Evolutionary conservation across 331 rosid species (phyloP), one percentile per base, ranked within the genome.

Genomic region (Dryas integrifolia): DNA sequence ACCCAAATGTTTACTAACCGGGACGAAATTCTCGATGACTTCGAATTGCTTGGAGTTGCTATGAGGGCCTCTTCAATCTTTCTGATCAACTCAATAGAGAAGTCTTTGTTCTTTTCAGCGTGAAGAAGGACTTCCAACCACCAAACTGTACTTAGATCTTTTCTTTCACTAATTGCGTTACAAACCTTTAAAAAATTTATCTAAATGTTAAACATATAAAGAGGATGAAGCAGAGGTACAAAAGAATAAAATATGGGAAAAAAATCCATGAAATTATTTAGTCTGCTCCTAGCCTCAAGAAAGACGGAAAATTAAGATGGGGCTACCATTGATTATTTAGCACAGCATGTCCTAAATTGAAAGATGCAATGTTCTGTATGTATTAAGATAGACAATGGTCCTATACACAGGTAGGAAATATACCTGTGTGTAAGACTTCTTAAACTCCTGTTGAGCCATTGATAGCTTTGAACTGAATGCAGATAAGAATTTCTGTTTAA

Each of bases 121-220:
- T 86, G 81, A 63, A 85, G 76, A 78, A 91, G 90, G 58, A 91
- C 98, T 75, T 94, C 97, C 84, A 89, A 64, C 98, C 98, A 94
- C 98, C 98, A 94, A 69, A 72, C 72, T 10, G 72, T 35, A 47
- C 75, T 16, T 71, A 74, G 85, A 82, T 81, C 80, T 73, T 77
- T 72, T 59, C 76, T 75, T 65, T 80, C 81, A 6, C 73, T 58
- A 75, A 84, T 74, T 68, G 86, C 83, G 39, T 78, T 83, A 50
- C 83, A 71, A 58, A 94, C 90, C 98, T 94, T 77, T 83, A 81
- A 15, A 50, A 6, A 18, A 15, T 48, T 47, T 38, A 57, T 47
- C 40, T 18, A 9, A 10, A 67, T 46, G 47, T 76, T 69, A 72
- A 26, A 77, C 46, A 44, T 14, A 39, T 15, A 45, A 64, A 65